A percentile compares a stretch with the other conserved stretches of the same genome.
Conservation (phyloP, 768 basidiomycete species). For the Strobilomyces dryophilus region DNA sequence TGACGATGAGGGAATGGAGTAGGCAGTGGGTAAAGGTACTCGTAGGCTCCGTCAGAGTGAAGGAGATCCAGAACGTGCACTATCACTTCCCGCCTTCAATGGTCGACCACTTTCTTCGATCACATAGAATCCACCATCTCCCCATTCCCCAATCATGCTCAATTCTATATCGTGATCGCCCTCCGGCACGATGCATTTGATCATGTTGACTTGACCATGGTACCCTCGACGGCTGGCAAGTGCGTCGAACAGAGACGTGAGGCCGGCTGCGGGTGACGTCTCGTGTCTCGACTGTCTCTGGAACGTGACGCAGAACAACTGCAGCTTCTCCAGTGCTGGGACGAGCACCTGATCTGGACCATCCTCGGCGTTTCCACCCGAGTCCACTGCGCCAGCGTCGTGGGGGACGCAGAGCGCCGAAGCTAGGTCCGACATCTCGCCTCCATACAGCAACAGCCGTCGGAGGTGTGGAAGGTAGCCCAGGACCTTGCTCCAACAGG, state of each 20-base stretch:
- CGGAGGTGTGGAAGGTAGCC: background rate
- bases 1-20: too few species aligned
- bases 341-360: background rate
- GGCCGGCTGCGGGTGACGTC: too few species aligned
- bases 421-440: background rate
- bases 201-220: background rate
- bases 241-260: background rate
- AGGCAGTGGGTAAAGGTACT: too few species aligned
- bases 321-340: background rate
- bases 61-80: too few species aligned
- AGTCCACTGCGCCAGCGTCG: background rate
- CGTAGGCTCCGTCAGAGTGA: too few species aligned
- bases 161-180: background rate
- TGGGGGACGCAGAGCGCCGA: background rate
- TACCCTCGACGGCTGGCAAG: background rate
- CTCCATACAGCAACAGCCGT: background rate
- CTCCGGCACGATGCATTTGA: background rate
- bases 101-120: background rate
- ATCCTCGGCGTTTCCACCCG: too few species aligned
- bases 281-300: background rate
- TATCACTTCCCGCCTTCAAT: too few species aligned
- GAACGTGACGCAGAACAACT: background rate
- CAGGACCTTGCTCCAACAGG: conserved; percentile 3
- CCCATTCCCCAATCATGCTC: background rate
- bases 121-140: background rate